Conservation (phyloP, 2,329 filamentous ascomycete species). For the Colletotrichum musae region DNA sequence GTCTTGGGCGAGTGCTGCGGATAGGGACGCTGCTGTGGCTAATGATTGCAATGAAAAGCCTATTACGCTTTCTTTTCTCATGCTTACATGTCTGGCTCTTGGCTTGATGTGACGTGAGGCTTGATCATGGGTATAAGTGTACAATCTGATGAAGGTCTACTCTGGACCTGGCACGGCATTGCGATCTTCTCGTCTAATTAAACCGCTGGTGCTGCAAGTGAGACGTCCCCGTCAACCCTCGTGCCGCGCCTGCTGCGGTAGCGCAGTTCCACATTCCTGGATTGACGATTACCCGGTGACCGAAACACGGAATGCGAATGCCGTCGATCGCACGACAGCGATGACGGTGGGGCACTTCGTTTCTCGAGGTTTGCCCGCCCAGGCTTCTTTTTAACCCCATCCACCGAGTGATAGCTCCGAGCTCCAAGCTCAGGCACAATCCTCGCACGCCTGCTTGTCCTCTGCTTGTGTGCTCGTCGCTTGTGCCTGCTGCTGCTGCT, state of each 20-base stretch:
- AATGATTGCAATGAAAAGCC: conserved; percentile 23
- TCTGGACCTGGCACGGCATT: background rate
- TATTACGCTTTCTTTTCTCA: background rate
- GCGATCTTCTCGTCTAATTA: background rate
- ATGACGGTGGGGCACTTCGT: background rate
- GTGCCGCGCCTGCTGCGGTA: background rate
- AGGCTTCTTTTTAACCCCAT: background rate
- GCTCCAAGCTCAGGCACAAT: conserved; percentile 26
- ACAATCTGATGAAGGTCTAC: background rate
- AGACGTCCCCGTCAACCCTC: conserved; percentile 18
- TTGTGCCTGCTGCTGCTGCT: background rate
- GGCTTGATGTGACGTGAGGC: background rate
- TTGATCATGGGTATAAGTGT: background rate
- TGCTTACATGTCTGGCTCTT: background rate
- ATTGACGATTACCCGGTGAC: background rate
- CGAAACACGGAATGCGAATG: background rate
- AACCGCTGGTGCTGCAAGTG: background rate
- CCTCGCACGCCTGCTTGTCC: conserved; percentile 35
- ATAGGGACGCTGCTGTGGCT: conserved; percentile 17
- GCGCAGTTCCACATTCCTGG: conserved; percentile 19
- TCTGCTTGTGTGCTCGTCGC: background rate
- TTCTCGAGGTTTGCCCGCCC: background rate
- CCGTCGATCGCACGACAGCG: background rate
- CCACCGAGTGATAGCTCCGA: background rate
- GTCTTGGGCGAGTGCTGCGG: conserved; percentile 11